Base-by-base conservation (phyloP, 257 asterid species). In the Dorcoceras hygrometricum region DNA sequence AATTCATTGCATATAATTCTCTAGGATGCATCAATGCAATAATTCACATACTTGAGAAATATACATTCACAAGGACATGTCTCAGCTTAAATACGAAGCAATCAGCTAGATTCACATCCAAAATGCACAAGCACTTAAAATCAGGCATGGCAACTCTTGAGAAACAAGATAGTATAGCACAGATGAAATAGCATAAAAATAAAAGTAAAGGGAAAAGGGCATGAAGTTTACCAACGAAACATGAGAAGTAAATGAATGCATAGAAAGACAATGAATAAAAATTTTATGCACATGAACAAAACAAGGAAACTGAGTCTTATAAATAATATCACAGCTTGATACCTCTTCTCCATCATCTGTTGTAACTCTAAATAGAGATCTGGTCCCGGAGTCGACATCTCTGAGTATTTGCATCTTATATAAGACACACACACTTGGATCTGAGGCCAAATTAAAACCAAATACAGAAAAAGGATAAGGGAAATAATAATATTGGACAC, bases 321-420 rank as follows among this genome's bases (percentile, higher is more conserved):
- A 63, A 36, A 64, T 27, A 54, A 62, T 62, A 66, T 72, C 67
- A 75, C 64, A 71, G 63, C 51, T 51, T 32, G 34, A 50, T 85
- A 91, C 98, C 98, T 87, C 91, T 67, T 89, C 95, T 75, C 94
- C 95, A 64, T 70, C 70, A 63, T 87, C 94, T 69, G 82, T 63
- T 53, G 96, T 89, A 77, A 89, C 94, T 87, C 73, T 85, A 75
- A 91, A 91, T 54, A 83, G 76, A 72, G 98, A 95, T 31, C 84
- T 87, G 63, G 82, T 71, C 81, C 81, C 81, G 62, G 69, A 76
- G 76, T 77, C 84, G 70, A 76, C 78, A 78, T 89, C 95, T 82
- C 98, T 89, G 54, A 82, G 76, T 68, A 89, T 87, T 83, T 91
- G 94, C 98, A 91, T 89, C 84, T 82, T 89, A 80, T 91, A 91